Conservation (phyloP, 1,284 basidiomycete genomes). For the Trichosporon inkin region DNA sequence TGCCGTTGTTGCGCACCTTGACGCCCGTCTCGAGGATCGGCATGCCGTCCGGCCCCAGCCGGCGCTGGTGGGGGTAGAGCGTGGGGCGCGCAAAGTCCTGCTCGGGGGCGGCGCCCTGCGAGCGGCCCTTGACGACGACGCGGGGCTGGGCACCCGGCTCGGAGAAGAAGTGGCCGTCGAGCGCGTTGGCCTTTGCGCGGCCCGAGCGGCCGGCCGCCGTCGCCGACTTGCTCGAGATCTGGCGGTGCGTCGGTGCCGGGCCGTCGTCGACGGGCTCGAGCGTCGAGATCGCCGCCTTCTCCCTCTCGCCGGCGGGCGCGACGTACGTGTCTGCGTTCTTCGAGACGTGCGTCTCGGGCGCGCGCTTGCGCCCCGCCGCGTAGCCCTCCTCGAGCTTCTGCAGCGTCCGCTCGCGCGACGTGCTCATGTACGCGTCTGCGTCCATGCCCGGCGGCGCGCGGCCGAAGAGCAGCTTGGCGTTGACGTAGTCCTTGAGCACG, state of each 20-base stretch:
- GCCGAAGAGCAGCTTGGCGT: constrained; percentile 85
- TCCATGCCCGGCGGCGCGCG: constrained; percentile 72
- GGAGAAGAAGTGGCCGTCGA: constrained; percentile 84
- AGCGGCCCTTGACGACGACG: constrained; percentile 61
- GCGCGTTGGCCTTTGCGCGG: constrained; percentile 57
- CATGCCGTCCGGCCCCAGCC: constrained; percentile 70
- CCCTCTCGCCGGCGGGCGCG: constrained; percentile 29
- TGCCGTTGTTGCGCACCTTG: constrained; percentile 58
- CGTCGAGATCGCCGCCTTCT: constrained; percentile 2
- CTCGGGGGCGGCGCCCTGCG: constrained; percentile 46
- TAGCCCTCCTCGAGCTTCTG: constrained; percentile 54
- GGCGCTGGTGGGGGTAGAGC: constrained; percentile 75
- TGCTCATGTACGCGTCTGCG: constrained; percentile 71
- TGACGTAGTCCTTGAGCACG: constrained; percentile 96
- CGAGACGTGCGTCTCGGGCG: constrained; percentile 75
- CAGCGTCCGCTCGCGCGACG: constrained; percentile 64
- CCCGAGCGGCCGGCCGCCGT: constrained; percentile 43
- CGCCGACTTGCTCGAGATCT: constrained; percentile 39
- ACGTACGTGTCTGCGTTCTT: constrained; percentile 80
- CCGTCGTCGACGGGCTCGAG: background rate
- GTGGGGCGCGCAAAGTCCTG: constrained; percentile 58
- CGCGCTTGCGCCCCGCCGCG: constrained; percentile 64
- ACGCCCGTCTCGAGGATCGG: constrained; percentile 53
- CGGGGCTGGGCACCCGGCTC: constrained; percentile 57
- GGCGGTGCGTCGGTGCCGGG: constrained; percentile 11